Conservation (phyloP, 345 rosid genomes). For the Odontarrhena argentea region DNA sequence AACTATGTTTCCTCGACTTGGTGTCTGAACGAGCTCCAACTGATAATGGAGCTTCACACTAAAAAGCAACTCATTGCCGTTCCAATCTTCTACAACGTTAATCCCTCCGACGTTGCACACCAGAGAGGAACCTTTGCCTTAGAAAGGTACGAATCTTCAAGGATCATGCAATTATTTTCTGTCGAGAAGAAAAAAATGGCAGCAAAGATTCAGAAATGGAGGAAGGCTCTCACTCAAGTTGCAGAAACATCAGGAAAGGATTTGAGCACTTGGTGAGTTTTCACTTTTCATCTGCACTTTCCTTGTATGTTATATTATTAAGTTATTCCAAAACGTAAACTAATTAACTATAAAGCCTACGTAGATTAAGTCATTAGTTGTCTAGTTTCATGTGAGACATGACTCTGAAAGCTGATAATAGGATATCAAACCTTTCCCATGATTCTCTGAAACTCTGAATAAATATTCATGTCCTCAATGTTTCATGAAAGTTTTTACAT, state of each 20-base stretch:
- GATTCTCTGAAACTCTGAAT: too few relatives aligned
- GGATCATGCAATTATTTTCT: background rate
- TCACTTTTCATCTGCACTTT: too few relatives aligned
- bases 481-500: too few relatives aligned
- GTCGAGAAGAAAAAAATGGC: constrained; percentile 1
- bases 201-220: constrained; percentile 24
- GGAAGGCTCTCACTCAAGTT: constrained; percentile 23
- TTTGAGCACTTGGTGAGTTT: constrained; percentile 20
- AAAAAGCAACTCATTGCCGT: constrained; percentile 2
- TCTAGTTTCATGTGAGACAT: too few relatives aligned
- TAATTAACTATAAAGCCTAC: too few relatives aligned
- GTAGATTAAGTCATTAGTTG: too few relatives aligned
- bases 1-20: constrained; percentile 32
- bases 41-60: constrained; percentile 32
- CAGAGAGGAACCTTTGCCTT: constrained; percentile 39
- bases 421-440: too few relatives aligned
- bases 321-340: too few relatives aligned
- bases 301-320: too few relatives aligned
- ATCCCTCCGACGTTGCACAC: constrained; percentile 28
- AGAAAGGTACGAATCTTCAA: background rate
- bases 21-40: constrained; percentile 26
- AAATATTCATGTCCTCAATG: too few relatives aligned
- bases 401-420: too few relatives aligned
- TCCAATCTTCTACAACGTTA: constrained; percentile 31
- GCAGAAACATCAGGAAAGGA: constrained; percentile 25